phyloP scores from a whole-genome alignment of 345 rosid species.

The Rubroshorea leprosula region DNA sequence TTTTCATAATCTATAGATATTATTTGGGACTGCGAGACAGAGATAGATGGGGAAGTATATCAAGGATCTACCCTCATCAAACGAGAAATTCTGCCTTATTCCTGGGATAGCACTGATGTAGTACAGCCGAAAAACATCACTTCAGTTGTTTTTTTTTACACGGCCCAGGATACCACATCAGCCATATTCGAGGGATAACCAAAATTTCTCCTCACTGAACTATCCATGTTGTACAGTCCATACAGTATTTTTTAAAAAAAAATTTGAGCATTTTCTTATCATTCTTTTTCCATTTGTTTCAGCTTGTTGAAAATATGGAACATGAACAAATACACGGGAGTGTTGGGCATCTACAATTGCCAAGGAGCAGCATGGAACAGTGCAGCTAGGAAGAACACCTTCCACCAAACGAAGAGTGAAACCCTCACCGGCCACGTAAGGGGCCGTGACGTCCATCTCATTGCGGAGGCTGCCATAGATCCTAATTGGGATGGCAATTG shows the following conservation, averaged over 20 bases:
- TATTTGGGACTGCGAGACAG: no score
- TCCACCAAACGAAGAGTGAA: constrained; percentile 50
- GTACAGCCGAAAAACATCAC: no score
- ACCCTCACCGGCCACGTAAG: constrained; percentile 48
- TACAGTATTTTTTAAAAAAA: no score
- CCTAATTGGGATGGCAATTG: constrained; percentile 59
- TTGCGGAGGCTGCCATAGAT: constrained; percentile 63
- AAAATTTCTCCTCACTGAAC: no score
- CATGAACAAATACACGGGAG: constrained; percentile 94
- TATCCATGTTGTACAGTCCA: background rate
- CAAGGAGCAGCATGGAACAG: constrained; percentile 98
- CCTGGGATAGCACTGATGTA: no score
- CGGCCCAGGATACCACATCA: no score
- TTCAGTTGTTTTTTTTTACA: no score
- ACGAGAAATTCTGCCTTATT: no score
- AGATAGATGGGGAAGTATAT: no score
- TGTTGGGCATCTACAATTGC: constrained; percentile 82
- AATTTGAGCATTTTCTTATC: background rate
- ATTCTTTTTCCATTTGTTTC: constrained; percentile 18
- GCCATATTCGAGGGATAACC: no score
- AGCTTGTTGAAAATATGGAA: constrained; percentile 98
- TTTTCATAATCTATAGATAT: no score
- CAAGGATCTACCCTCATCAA: no score
- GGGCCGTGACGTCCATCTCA: constrained; percentile 76
- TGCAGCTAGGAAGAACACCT: constrained; percentile 61